These are phyloP conservation scores for Pulveroboletus frians DNA, from an alignment of 768 basidiomycete genomes.

Conservation along the genomic window DNA sequence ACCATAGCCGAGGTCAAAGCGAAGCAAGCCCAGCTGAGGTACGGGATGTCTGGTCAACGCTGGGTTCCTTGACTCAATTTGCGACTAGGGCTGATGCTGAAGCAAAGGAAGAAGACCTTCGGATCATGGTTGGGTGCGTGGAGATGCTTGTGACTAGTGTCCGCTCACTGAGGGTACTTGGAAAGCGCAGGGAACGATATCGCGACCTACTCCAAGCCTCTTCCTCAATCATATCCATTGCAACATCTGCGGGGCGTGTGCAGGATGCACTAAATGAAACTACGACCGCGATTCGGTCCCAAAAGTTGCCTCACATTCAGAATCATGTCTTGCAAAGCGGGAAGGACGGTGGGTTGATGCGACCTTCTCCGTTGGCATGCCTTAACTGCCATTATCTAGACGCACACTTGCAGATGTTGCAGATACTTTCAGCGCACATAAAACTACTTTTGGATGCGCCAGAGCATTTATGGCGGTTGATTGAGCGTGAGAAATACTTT, in stretches of 20 bases:
- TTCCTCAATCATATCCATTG: conserved; percentile 75
- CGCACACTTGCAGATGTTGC: conserved; percentile 60
- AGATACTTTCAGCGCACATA: conserved; percentile 79
- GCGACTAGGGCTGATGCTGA: conserved; percentile 66
- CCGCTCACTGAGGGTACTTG: conserved; percentile 33
- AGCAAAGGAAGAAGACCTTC: conserved; percentile 81
- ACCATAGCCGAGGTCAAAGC: conserved; percentile 68
- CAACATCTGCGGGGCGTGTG: conserved; percentile 62
- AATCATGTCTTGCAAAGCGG: conserved; percentile 34
- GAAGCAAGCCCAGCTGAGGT: conserved; percentile 69
- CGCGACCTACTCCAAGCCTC: conserved; percentile 84
- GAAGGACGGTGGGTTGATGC: conserved; percentile 39
- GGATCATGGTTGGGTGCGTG: conserved; percentile 90
- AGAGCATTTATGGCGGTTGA: conserved; percentile 84
- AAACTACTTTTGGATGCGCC: conserved; percentile 90
- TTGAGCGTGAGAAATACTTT: conserved; percentile 75
- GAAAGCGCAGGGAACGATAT: conserved; percentile 82
- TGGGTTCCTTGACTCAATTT: conserved; percentile 3
- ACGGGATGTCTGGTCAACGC: conserved; percentile 8
- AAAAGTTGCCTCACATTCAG: conserved; percentile 41
- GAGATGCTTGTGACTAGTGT: not conserved
- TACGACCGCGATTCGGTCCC: conserved; percentile 45
- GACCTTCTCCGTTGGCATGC: not conserved
- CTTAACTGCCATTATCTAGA: conserved; percentile 37
- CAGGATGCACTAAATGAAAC: conserved; percentile 60